phyloP scores from a whole-genome alignment of 1,284 basidiomycete species.

The Caloboletus inedulis region DNA sequence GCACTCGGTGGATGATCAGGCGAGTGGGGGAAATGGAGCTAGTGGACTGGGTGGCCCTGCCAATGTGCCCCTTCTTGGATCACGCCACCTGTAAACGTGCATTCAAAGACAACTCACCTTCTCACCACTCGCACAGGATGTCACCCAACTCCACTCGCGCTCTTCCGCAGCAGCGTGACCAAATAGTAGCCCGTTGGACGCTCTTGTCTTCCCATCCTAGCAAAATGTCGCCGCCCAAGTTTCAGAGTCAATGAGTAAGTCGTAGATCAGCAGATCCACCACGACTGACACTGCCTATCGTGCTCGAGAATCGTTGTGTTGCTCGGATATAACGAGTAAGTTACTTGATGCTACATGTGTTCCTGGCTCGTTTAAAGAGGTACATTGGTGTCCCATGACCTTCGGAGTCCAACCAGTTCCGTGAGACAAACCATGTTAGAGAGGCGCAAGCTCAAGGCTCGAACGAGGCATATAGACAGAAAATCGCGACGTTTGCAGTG shows the following conservation, averaged over 20 bases:
- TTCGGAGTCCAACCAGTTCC: neutral
- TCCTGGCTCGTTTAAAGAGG: neutral
- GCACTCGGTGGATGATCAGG: constrained; percentile 3
- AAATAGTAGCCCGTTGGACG: too few relatives aligned
- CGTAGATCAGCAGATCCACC: too few relatives aligned
- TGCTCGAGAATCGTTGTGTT: constrained; percentile 3
- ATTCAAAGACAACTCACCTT: neutral
- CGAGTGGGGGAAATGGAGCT: neutral
- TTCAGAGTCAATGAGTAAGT: too few relatives aligned
- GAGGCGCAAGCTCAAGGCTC: neutral
- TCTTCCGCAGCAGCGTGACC: constrained; percentile 12
- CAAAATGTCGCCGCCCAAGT: too few relatives aligned
- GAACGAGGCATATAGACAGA: neutral
- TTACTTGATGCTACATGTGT: neutral
- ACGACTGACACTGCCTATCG: neutral
- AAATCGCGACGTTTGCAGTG: neutral
- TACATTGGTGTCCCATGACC: neutral
- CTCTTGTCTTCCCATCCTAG: too few relatives aligned
- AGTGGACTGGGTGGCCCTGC: neutral
- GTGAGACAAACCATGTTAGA: neutral
- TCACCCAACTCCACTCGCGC: constrained; percentile 13
- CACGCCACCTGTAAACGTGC: constrained; percentile 26
- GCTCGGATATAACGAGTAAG: neutral
- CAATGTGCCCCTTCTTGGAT: neutral
- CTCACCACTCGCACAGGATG: constrained; percentile 15